phyloP scores from a whole-genome alignment of 805 yeast species.

The Saccharomyces jurei region DNA sequence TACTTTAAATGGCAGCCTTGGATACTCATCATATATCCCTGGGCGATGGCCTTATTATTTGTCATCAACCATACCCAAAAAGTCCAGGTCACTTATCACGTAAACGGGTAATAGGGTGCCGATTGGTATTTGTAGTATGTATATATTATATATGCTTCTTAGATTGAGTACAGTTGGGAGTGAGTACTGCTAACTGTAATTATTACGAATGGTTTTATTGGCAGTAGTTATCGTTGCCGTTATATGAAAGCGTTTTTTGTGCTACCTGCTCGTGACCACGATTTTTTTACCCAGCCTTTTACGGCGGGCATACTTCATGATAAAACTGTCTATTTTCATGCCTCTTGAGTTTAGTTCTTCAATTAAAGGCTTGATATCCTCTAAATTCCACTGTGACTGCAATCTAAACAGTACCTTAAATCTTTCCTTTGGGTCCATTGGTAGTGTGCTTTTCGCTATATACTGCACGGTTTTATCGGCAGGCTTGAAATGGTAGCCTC shows the following conservation, averaged over 20 bases:
- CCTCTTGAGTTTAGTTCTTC: slow-evolving; percentile 48
- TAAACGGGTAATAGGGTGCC: not conserved
- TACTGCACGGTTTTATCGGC: slow-evolving; percentile 42
- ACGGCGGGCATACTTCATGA: slow-evolving; percentile 56
- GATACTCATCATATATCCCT: not conserved
- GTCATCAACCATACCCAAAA: not conserved
- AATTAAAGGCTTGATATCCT: slow-evolving; percentile 56
- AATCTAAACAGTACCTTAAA: slow-evolving; percentile 44
- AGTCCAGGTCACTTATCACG: not conserved
- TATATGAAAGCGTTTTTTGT: not conserved
- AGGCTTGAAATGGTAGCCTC: slow-evolving; percentile 50
- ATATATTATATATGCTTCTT: not conserved
- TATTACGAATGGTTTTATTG: not conserved
- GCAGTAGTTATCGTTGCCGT: not conserved
- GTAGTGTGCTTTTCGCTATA: slow-evolving; percentile 42
- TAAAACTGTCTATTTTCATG: slow-evolving; percentile 47
- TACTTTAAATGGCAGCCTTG: not conserved
- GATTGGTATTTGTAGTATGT: not conserved
- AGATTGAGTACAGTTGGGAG: too few species aligned
- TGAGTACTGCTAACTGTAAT: not conserved
- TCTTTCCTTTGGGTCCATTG: slow-evolving; percentile 41
- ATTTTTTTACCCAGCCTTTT: slow-evolving; percentile 39
- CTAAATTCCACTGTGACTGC: slow-evolving; percentile 53
- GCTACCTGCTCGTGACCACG: slow-evolving; percentile 28
- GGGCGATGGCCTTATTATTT: not conserved